Percentiles rank a stretch among this genome's conserved stretches.
These are phyloP conservation scores for Hypoxylon subgilvum DNA, from an alignment of 495 filamentous ascomycete genomes.

Conservation along the genomic window DNA sequence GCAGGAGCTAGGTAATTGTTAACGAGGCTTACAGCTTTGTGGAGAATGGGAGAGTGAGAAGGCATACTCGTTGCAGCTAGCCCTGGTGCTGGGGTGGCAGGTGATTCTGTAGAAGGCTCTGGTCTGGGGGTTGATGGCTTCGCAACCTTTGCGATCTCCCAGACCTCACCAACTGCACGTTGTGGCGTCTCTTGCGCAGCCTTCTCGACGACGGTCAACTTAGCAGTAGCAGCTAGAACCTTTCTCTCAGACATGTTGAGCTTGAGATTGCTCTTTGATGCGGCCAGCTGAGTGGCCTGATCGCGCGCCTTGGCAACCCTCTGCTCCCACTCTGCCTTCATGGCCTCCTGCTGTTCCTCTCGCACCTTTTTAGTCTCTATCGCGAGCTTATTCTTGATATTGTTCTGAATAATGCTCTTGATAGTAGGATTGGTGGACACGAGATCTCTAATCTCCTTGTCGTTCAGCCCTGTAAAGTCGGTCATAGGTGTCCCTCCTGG, in stretches of 20 bases:
- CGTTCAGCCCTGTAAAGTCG: constrained; percentile 54
- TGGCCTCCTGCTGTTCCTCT: constrained; percentile 57
- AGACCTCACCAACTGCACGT: constrained; percentile 80
- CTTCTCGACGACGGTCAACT: constrained; percentile 76
- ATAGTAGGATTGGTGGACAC: constrained; percentile 68
- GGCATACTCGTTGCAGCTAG: constrained; percentile 38
- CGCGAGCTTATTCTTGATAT: constrained; percentile 65
- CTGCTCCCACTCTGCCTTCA: constrained; percentile 55
- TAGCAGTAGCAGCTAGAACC: constrained; percentile 65
- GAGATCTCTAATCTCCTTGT: constrained; percentile 69
- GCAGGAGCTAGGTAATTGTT: constrained; percentile 27
- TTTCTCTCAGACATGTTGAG: constrained; percentile 83
- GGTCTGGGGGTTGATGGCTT: constrained; percentile 62
- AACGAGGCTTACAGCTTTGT: constrained; percentile 12
- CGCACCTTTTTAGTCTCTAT: constrained; percentile 64
- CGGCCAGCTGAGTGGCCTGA: constrained; percentile 60
- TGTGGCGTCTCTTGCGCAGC: constrained; percentile 84
- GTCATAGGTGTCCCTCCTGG: constrained; percentile 42
- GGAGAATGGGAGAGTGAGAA: not conserved
- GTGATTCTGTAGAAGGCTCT: constrained; percentile 40
- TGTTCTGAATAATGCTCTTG: constrained; percentile 68
- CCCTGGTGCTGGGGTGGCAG: constrained; percentile 15
- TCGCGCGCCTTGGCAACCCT: constrained; percentile 58
- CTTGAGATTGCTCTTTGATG: constrained; percentile 70
- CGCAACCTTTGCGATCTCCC: constrained; percentile 76